Evolutionary conservation across 805 yeast genomes (phyloP).

Genomic region (Wickerhamiella sergipiensis): DNA sequence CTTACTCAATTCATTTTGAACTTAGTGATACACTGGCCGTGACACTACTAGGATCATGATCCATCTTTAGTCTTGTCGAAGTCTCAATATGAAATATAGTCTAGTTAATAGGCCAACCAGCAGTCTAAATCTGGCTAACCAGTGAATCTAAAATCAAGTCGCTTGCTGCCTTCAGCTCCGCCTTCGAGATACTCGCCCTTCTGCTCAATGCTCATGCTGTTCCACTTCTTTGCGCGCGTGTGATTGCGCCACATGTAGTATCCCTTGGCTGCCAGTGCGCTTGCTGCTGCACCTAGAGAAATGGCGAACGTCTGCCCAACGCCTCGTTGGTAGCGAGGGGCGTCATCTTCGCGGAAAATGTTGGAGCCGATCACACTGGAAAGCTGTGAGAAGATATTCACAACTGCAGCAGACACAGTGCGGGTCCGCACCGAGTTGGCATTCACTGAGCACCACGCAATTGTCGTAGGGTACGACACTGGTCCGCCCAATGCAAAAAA

Average conservation of each 20-base stretch:
- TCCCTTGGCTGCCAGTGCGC: slow-evolving; percentile 17
- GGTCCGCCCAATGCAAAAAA: slow-evolving; percentile 20
- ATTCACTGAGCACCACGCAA: slow-evolving; percentile 44
- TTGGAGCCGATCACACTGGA: slow-evolving; percentile 42
- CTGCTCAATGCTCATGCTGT: slow-evolving; percentile 35
- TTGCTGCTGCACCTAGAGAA: slow-evolving; percentile 12
- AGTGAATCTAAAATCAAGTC: slow-evolving; percentile 38
- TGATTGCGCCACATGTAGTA: slow-evolving; percentile 25
- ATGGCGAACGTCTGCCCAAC: slow-evolving; percentile 26
- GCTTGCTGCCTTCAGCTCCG: slow-evolving; percentile 40
- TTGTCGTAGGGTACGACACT: slow-evolving; percentile 13
- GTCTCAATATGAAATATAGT: too few relatives aligned
- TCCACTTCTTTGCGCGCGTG: slow-evolving; percentile 37
- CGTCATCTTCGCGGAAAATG: slow-evolving; percentile 43
- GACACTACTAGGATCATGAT: too few relatives aligned
- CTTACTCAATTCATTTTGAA: too few relatives aligned
- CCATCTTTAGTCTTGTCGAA: too few relatives aligned
- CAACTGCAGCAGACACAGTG: slow-evolving; percentile 51
- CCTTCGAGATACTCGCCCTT: slow-evolving; percentile 36
- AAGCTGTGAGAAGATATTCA: slow-evolving; percentile 50
- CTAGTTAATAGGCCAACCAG: too few relatives aligned
- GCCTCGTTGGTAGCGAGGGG: slow-evolving; percentile 48
- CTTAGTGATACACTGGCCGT: too few relatives aligned
- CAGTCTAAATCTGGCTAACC: too few relatives aligned
- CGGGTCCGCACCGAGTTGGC: slow-evolving; percentile 50